Base-by-base conservation (phyloP, 176 grass and related monocot genomes). In the Pontederia crassipes region DNA sequence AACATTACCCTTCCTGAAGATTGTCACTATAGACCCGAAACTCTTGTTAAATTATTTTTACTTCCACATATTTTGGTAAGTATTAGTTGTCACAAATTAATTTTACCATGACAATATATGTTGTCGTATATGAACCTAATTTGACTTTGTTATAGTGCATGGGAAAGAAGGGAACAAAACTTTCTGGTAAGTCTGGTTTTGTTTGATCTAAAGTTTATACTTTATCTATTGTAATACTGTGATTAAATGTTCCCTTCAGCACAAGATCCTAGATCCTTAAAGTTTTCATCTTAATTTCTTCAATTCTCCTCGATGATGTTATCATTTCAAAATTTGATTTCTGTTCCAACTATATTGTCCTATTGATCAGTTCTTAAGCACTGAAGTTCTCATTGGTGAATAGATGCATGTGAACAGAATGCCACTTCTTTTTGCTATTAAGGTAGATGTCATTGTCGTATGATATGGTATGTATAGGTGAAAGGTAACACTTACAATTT, bases 1-100 rank as follows among this genome's bases (percentile, higher is more conserved):
- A 83, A 70, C 71, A 91, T 78, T 50, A 88, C 71, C 65, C 87
- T 97, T 83, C 93, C 93, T 71, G 87, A 92, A 75, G 93, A 97
- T 83, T 91, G 84, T 58, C 93, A 92, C 72, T 97, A 97, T 48
- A 71, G 17, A 58, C 93, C 87, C 2, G 87, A 91, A 61, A 97
- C 79, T 58, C 93, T 97, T 82, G 84, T 97, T 68, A 88, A 88
- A 75, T 80, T 97, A 73, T 91, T 91, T 76, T 16, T 97, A 70
- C 78, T 88, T 68, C 84, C 81, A 61, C 67, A 97, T 68, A 67
- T 90, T 54, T 75, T 86, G 93, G 93, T 97, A 92, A 80, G 64
- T 54, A 58, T 53, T 56, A 75, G 12, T 64, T 56, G 20, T 79
- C 26, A 35, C 0, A 66, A 57, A 9, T 28, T 78, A 11, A 65